Evolutionary conservation across 257 asterid genomes (phyloP).

Genomic region (Jacaranda copaia): DNA sequence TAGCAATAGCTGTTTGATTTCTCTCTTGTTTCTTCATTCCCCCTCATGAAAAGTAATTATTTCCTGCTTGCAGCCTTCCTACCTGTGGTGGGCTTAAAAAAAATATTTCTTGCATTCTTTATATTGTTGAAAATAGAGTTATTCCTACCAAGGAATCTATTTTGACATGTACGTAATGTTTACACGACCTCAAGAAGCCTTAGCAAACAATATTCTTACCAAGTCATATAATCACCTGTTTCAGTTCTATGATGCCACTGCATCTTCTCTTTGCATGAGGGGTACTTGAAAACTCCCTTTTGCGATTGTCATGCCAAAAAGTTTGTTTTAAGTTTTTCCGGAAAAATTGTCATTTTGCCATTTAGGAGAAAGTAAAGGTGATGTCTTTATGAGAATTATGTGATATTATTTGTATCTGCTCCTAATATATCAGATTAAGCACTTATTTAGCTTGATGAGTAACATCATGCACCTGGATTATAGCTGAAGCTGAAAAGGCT

Average conservation of each 20-base stretch:
- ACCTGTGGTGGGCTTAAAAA: conserved; percentile 2
- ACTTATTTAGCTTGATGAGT: conserved; percentile 22
- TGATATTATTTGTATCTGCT: conserved; percentile 12
- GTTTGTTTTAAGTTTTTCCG: neutral
- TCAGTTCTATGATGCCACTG: conserved; percentile 10
- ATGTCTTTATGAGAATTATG: conserved; percentile 14
- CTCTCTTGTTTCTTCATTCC: neutral
- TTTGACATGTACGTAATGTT: conserved; percentile 9
- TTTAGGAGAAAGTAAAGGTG: conserved; percentile 5
- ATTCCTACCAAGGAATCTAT: conserved; percentile 7
- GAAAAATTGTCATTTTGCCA: neutral
- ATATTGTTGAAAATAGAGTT: neutral
- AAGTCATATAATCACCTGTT: neutral
- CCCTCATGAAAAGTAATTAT: neutral
- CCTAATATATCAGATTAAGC: conserved; percentile 14
- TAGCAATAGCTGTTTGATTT: neutral
- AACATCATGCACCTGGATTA: conserved; percentile 40
- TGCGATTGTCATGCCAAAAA: conserved; percentile 7
- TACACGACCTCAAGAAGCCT: conserved; percentile 10
- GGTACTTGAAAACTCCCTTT: conserved; percentile 15
- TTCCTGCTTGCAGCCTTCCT: conserved; percentile 25
- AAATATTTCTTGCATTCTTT: conserved; percentile 4
- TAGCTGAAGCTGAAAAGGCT: conserved; percentile 79
- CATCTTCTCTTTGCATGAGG: conserved; percentile 19
- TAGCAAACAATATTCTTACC: neutral